Percentiles rank a stretch among this genome's conserved stretches.
Conservation (phyloP, 257 asterid genomes). For the Jacaranda mimosifolia region DNA sequence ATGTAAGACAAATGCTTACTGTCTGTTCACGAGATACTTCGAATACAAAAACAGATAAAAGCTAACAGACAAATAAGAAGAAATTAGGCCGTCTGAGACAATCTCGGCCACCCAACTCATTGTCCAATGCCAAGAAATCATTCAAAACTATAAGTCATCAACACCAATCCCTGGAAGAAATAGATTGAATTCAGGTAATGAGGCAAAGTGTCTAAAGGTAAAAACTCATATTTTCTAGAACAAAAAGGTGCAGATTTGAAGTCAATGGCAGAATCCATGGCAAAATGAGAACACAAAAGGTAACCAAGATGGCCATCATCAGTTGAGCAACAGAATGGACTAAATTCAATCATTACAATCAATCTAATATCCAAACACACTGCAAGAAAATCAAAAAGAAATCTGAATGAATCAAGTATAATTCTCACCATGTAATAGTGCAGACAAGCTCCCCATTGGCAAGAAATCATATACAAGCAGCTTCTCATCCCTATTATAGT, state of each 20-base stretch:
- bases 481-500: constrained; percentile 72
- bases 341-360: background rate
- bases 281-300: background rate
- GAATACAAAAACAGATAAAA: constrained; percentile 1
- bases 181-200: background rate
- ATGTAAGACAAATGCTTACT: too few species aligned
- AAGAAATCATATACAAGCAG: constrained; percentile 85
- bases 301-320: background rate
- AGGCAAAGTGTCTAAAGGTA: background rate
- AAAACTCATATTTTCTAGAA: background rate
- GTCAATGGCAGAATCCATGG: background rate
- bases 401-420: background rate
- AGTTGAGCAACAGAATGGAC: background rate
- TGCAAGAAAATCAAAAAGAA: background rate
- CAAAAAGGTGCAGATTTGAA: background rate
- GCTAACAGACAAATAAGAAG: constrained; percentile 14
- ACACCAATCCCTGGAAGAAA: background rate
- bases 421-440: constrained; percentile 82
- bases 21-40: constrained; percentile 21
- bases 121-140: background rate
- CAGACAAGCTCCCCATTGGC: constrained; percentile 90
- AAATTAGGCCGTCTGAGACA: background rate
- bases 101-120: background rate
- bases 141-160: background rate
- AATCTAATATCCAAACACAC: background rate